These are phyloP conservation scores for Rhizopus arrhizus DNA, from an alignment of 371 early-diverging fungal genomes.

Conservation along the genomic window DNA sequence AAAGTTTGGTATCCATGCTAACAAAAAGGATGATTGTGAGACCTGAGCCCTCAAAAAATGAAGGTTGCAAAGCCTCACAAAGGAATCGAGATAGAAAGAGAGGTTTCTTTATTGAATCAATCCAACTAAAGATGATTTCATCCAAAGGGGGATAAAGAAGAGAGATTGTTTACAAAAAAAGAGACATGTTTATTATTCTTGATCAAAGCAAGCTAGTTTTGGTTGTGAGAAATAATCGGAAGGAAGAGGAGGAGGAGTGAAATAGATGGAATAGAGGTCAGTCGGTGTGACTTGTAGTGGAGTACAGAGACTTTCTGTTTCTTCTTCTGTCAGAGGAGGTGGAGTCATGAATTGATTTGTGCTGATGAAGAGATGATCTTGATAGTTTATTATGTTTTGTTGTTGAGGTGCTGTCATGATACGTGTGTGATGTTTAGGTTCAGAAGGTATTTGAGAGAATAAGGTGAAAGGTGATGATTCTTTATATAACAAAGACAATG, in stretches of 20 bases:
- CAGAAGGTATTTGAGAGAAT: conserved; percentile 30
- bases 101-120: too few species aligned
- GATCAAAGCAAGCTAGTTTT: too few species aligned
- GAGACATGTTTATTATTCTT: too few species aligned
- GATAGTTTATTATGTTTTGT: neutral
- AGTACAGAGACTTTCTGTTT: neutral
- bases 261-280: conserved; percentile 15
- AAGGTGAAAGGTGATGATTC: conserved; percentile 37
- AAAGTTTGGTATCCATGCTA: too few species aligned
- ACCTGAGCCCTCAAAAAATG: too few species aligned
- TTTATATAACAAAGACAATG: conserved; percentile 41
- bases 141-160: too few species aligned
- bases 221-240: neutral
- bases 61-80: too few species aligned
- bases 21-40: too few species aligned
- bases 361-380: too few species aligned
- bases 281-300: neutral
- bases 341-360: neutral
- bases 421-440: conserved; percentile 24
- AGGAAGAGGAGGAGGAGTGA: conserved; percentile 21
- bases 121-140: too few species aligned
- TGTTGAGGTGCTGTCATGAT: conserved; percentile 35
- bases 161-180: too few species aligned
- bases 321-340: neutral
- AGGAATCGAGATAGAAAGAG: too few species aligned